phyloP scores from a whole-genome alignment of 352 stramenopile species.

The Phytophthora agathidicida region DNA sequence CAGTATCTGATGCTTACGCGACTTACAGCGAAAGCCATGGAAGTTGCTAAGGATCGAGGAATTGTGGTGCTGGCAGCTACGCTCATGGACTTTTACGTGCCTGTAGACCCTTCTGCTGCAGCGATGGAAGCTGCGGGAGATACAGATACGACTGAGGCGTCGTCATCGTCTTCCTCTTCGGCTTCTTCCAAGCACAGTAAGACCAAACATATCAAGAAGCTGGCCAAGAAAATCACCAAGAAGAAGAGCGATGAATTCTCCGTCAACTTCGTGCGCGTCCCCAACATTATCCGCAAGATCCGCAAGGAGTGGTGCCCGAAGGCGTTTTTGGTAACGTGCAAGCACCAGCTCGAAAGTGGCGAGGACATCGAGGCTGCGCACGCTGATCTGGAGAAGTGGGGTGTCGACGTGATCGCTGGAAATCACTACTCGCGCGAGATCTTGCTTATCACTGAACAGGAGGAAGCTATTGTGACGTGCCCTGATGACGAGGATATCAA shows the following conservation, averaged over 20 bases:
- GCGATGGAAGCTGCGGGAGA: conserved; percentile 6
- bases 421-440: conserved; percentile 71
- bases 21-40: conserved; percentile 61
- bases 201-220: conserved; percentile 37
- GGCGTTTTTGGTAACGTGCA: conserved; percentile 82
- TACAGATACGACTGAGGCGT: conserved; percentile 1
- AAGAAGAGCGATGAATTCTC: conserved; percentile 71
- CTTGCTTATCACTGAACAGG: conserved; percentile 80
- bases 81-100: conserved; percentile 87
- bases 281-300: conserved; percentile 83
- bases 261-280: conserved; percentile 80
- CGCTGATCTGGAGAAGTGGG: conserved; percentile 78
- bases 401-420: conserved; percentile 79
- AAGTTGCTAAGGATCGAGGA: conserved; percentile 60
- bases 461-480: conserved; percentile 82
- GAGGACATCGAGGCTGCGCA: conserved; percentile 76
- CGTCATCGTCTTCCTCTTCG: conserved; percentile 20
- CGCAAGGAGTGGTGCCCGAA: conserved; percentile 83
- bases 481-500: conserved; percentile 82
- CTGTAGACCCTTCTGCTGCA: conserved; percentile 27
- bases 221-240: conserved; percentile 37
- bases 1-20: conserved; percentile 81
- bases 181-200: conserved; percentile 35
- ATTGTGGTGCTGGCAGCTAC: conserved; percentile 79
- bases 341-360: conserved; percentile 71